phyloP scores from a whole-genome alignment of 257 asterid genomes.

The Solanum paucissectum region DNA sequence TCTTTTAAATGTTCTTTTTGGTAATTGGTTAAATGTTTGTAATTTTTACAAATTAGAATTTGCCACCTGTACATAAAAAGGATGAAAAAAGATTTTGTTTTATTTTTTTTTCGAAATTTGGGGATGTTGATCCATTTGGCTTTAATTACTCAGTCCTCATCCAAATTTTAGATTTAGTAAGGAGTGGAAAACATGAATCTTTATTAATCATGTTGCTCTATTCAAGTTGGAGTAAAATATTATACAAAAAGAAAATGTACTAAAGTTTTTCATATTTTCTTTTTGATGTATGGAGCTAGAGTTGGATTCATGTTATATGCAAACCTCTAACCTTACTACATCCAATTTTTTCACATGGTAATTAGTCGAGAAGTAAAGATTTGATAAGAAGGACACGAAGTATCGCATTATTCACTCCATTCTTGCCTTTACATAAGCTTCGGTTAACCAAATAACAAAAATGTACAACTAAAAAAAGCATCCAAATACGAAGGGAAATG shows the following conservation, averaged over 20 bases:
- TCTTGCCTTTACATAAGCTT: not conserved
- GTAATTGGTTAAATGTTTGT: not conserved
- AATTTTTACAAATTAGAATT: not conserved
- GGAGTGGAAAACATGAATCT: not conserved
- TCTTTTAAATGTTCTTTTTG: not conserved
- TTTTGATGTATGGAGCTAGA: not conserved
- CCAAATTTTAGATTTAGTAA: not conserved
- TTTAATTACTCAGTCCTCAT: not conserved
- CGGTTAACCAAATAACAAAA: not conserved
- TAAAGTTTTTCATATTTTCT: no score
- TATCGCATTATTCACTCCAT: not conserved
- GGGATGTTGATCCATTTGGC: not conserved
- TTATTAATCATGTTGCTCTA: not conserved
- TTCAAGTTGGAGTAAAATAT: not conserved
- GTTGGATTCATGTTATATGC: not conserved
- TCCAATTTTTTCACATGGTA: not conserved
- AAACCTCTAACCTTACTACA: not conserved
- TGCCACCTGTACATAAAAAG: not conserved
- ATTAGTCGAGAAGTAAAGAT: not conserved
- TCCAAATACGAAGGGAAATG: not conserved
- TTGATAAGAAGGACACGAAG: not conserved
- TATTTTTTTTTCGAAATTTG: not conserved
- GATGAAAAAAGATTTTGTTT: not conserved
- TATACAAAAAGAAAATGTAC: no score
- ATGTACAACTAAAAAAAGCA: not conserved